These are phyloP conservation scores for Leptographium lundbergii DNA, from an alignment of 2,329 filamentous ascomycete genomes.

Conservation along the genomic window DNA sequence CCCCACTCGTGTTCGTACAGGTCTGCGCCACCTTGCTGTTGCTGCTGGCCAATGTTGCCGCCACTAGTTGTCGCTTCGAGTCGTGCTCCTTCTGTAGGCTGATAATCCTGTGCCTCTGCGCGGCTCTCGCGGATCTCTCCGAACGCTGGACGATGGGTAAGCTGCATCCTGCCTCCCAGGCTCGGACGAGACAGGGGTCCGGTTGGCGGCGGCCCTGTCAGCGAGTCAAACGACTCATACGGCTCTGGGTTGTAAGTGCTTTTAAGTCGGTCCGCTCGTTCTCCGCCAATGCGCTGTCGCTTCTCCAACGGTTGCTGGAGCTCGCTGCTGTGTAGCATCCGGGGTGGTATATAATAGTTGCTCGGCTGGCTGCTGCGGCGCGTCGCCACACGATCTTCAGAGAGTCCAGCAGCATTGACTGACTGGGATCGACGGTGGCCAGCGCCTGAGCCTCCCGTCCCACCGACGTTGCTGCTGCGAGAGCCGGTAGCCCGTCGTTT, in stretches of 20 bases:
- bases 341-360: background rate
- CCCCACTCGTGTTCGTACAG: background rate
- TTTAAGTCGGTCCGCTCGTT: background rate
- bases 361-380: slow-evolving; percentile 10
- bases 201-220: background rate
- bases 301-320: slow-evolving; percentile 7
- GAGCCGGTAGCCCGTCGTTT: slow-evolving; percentile 2
- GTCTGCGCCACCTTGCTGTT: background rate
- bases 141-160: slow-evolving; percentile 21
- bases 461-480: background rate
- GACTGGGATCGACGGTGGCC: slow-evolving; percentile 21
- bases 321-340: background rate
- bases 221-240: background rate
- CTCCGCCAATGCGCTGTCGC: slow-evolving; percentile 8
- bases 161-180: slow-evolving; percentile 10
- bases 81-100: background rate
- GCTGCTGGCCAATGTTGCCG: background rate
- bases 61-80: background rate
- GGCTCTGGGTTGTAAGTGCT: background rate
- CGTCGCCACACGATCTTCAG: slow-evolving; percentile 10
- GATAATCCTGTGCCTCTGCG: slow-evolving; percentile 4
- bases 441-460: background rate
- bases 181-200: slow-evolving; percentile 9
- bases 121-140: slow-evolving; percentile 21
- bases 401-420: slow-evolving; percentile 12